Conservation (phyloP, 2,329 filamentous ascomycete species). For the Tolypocladium cylindrosporum region DNA sequence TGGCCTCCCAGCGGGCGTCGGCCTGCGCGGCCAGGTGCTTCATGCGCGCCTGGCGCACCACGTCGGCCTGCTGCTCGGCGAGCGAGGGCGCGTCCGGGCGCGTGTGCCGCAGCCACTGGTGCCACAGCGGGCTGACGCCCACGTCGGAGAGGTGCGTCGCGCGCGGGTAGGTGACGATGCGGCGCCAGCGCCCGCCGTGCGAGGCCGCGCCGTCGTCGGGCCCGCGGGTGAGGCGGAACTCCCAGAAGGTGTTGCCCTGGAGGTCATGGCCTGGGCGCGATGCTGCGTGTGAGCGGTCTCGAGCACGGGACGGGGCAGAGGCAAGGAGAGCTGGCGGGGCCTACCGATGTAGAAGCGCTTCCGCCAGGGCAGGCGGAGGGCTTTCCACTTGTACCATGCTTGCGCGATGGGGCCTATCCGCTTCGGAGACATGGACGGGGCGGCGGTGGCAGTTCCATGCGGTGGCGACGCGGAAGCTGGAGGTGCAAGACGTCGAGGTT, state of each 20-base stretch:
- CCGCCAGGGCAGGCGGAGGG: constrained; percentile 52
- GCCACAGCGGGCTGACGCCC: constrained; percentile 51
- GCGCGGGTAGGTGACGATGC: constrained; percentile 51
- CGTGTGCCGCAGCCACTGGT: constrained; percentile 58
- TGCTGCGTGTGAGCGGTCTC: not conserved
- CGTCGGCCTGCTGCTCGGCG: constrained; percentile 44
- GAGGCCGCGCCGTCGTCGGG: constrained; percentile 10
- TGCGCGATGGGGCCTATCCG: constrained; percentile 25
- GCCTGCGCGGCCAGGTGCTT: constrained; percentile 49
- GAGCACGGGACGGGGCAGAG: not conserved
- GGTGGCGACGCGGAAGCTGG: not conserved
- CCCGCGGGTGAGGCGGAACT: constrained; percentile 43
- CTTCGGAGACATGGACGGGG: constrained; percentile 22
- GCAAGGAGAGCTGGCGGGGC: constrained; percentile 7
- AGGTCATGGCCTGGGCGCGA: constrained; percentile 47
- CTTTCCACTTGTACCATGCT: constrained; percentile 53
- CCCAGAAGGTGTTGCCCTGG: constrained; percentile 59
- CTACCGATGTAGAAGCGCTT: constrained; percentile 52
- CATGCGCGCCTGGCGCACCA: constrained; percentile 41
- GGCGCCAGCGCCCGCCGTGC: constrained; percentile 39
- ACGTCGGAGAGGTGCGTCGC: constrained; percentile 45
- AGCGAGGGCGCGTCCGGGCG: constrained; percentile 44
- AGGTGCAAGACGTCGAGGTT: not conserved
- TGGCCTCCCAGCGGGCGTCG: constrained; percentile 54
- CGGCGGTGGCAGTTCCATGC: not conserved